Evolutionary conservation across 345 rosid genomes (phyloP), one percentile per base, ranked within the genome.

Genomic region (Citrus australasica): DNA sequence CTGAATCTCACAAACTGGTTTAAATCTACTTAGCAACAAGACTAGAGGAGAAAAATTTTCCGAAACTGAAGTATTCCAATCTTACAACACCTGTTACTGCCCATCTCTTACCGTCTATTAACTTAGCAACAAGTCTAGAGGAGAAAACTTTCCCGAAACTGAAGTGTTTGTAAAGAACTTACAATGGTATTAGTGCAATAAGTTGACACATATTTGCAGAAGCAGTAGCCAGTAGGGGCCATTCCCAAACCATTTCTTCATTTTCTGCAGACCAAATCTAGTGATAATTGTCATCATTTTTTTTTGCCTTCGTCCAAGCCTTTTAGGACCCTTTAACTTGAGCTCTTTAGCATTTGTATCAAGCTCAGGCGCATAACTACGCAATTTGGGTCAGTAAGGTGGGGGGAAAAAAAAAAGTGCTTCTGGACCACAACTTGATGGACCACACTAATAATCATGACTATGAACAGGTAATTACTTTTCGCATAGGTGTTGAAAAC

Each of bases 261-360:
- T 60, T 76, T 64, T 30, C 42, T 64, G 62, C 73, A 53, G 80
- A 60, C 82, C 82, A 76, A 38, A 70, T 55, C 42, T 71, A 61
- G 82, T 76, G 84, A 24, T 48, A 46, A 4, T 22, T 67, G 78
- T 72, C 86, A 71, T 63, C 64, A 75, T 71, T 37, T 79, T 13
- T 13, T 62, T 59, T 40, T 40, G 3, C 4, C 37, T 35, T 35
- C 3, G 75, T 51, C 65, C 25, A 27, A 59, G 24, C 65, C 58
- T 21, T 46, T 28, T 11, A 62, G 9, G 6, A 4, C 21, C 21
- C 69, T 4, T 13, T 6, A 62, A 27, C 59, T 21, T 27, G 42
- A 67, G 13, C 28, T 22, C 25, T 24, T 16, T 7, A 60, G 35
- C 56, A 37, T n/a, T 14, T 58, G 38, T 37, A 7, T 5, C 33